Base-by-base conservation (phyloP, 805 yeast genomes). In the Saccharomycopsis capsularis region DNA sequence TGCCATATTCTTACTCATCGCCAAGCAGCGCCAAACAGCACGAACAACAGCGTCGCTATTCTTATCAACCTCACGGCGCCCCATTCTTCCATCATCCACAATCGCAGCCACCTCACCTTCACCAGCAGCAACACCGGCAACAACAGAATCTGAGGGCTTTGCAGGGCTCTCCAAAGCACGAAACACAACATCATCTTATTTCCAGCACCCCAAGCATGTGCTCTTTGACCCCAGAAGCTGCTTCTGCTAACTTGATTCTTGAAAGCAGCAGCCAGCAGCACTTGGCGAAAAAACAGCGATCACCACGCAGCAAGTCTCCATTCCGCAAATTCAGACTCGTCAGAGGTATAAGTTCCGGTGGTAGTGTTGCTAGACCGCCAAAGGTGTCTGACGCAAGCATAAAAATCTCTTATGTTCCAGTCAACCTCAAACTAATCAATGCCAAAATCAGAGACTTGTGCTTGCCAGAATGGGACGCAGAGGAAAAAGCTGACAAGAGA, bases 291-390 rank as follows among this genome's bases (percentile, higher is more conserved):
- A 9, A 6, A 16, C 32, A 7, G 13, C 32, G 7, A 13, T 13
- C 7, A 27, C 11, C 32, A 27, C 32, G 32, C 32, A 7, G 13
- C 7, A 13, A 7, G 7, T 7, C 11, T 27, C 32, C 19, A 35
- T 36, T 24, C 23, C 39, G 30, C 21, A 42, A 65, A 30, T 75
- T 66, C 55, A 68, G 74, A 32, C 71, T 79, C 3, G 68, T 77
- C 5, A 66, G 85, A 53, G 84, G 84, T 13, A 64, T 77, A 4
- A 71, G 76, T 29, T 76, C 81, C 2, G 83, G 84, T 19, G 82
- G 83, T 0, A 65, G 76, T 30, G 65, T 71, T 13, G 73, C 80
- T 1, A 69, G 74, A 47, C 82, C 83, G 2, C 83, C 83, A 22
- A 73, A 69, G 53, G 45, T 44, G 13, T 45, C 40, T 5, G 60